Conservation (phyloP, 106 monocot species). For the Allium fistulosum region DNA sequence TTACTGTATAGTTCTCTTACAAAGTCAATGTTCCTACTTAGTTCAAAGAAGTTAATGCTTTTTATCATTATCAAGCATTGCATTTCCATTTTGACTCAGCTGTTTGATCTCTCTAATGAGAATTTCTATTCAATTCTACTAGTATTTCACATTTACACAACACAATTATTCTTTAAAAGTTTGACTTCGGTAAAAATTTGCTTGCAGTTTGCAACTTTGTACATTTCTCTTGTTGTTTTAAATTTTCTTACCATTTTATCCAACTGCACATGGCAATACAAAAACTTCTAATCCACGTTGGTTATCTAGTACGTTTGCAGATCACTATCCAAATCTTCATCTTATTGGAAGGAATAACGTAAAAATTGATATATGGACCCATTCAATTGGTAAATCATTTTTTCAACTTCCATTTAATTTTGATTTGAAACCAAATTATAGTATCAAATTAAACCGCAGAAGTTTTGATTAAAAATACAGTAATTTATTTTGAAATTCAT, state of each 20-base stretch:
- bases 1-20: no score
- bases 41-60: no score
- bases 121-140: background rate
- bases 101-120: no score
- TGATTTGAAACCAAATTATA: background rate
- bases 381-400: conserved; percentile 64
- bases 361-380: conserved; percentile 88
- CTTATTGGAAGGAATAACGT: conserved; percentile 93
- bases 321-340: conserved; percentile 96
- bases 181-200: no score
- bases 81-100: no score
- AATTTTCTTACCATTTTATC: background rate
- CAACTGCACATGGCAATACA: background rate
- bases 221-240: background rate
- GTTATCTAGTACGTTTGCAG: conserved; percentile 27
- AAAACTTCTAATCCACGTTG: background rate
- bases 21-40: no score
- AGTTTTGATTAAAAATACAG: background rate
- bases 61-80: no score
- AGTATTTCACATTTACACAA: no score
- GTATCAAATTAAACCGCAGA: background rate
- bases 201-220: background rate
- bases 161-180: no score
- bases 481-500: background rate
- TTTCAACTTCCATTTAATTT: background rate